Conservation (phyloP, 495 filamentous ascomycete species). For the Trichocladium uniseriatum region DNA sequence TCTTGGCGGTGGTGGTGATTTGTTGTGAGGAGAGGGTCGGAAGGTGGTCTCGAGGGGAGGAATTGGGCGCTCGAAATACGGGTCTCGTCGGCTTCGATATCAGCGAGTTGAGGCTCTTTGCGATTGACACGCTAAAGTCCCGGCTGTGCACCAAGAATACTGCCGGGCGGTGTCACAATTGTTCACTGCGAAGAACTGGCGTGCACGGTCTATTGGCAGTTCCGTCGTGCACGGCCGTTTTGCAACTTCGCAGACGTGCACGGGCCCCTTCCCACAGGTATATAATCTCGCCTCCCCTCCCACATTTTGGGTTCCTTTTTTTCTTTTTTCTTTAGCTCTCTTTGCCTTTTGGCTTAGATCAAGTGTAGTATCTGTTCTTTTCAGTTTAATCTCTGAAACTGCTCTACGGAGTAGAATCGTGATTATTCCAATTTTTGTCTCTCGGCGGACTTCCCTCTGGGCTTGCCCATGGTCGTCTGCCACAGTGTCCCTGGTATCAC, state of each 20-base stretch:
- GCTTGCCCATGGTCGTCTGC: conserved; percentile 22
- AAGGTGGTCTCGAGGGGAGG: not conserved
- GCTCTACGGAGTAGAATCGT: conserved; percentile 60
- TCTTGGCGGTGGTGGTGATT: conserved; percentile 30
- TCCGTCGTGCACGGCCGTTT: not conserved
- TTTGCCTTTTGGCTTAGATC: conserved; percentile 80
- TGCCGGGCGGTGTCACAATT: conserved; percentile 14
- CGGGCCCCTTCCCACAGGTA: conserved; percentile 14
- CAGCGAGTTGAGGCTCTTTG: conserved; percentile 2
- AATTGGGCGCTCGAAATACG: not conserved
- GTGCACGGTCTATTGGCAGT: too few species aligned
- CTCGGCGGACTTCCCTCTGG: conserved; percentile 36
- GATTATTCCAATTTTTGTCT: conserved; percentile 77
- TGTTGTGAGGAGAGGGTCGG: not conserved
- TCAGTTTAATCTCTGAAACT: conserved; percentile 83
- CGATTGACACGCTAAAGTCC: not conserved
- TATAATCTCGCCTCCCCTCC: conserved; percentile 18
- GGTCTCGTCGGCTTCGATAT: not conserved
- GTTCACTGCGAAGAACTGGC: not conserved
- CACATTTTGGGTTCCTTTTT: conserved; percentile 17
- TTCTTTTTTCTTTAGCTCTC: conserved; percentile 39
- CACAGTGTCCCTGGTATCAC: conserved; percentile 29
- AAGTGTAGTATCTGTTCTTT: conserved; percentile 99
- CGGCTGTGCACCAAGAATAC: not conserved
- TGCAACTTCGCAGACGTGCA: conserved; percentile 18